These are phyloP conservation scores for Maudiozyma bulderi DNA, from an alignment of 805 yeast genomes.

Conservation along the genomic window DNA sequence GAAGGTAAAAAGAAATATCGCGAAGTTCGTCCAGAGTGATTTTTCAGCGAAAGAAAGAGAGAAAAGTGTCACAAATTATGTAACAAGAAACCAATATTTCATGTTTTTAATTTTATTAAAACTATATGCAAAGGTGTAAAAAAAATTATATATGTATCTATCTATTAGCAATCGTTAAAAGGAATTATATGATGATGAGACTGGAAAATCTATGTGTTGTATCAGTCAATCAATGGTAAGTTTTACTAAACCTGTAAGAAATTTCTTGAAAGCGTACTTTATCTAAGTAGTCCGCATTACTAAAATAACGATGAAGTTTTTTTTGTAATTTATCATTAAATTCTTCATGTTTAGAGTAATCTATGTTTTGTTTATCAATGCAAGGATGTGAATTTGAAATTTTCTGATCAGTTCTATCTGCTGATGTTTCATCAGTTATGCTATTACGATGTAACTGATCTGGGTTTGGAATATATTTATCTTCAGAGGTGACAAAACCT, in stretches of 20 bases:
- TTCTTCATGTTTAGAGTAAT: background rate
- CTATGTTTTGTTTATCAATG: too few relatives aligned
- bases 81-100: background rate
- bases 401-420: background rate
- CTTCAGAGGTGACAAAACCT: background rate
- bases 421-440: background rate
- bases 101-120: background rate
- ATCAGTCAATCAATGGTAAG: constrained; percentile 9
- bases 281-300: constrained; percentile 23
- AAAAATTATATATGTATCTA: background rate
- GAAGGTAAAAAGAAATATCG: too few relatives aligned
- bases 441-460: background rate
- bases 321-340: constrained; percentile 3
- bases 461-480: background rate
- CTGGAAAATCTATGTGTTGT: too few relatives aligned
- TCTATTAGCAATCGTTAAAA: background rate
- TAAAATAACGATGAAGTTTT: constrained; percentile 2
- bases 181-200: too few relatives aligned
- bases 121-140: background rate
- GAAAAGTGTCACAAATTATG: too few relatives aligned
- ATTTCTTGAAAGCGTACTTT: constrained; percentile 29
- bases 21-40: too few relatives aligned
- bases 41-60: too few relatives aligned
- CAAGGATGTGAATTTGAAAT: background rate
- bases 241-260: constrained; percentile 25